These are phyloP conservation scores for Aspergillus biplanus DNA, from an alignment of 495 filamentous ascomycete species.

Conservation along the genomic window DNA sequence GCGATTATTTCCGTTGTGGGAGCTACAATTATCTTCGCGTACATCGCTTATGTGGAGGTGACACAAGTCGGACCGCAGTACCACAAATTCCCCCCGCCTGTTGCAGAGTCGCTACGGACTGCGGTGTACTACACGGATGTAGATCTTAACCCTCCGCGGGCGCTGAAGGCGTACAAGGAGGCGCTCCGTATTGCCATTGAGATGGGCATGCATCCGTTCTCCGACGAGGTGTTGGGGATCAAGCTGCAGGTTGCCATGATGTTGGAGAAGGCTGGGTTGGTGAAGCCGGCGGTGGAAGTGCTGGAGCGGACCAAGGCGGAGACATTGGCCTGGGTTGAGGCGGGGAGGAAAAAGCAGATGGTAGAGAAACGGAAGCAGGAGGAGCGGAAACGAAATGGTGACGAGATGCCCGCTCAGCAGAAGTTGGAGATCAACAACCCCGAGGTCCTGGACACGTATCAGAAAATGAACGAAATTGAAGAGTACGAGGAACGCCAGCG, in stretches of 20 bases:
- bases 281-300: slow-evolving; percentile 68
- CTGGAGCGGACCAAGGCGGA: slow-evolving; percentile 64
- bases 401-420: neutral
- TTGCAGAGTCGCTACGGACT: slow-evolving; percentile 79
- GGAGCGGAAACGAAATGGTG: neutral
- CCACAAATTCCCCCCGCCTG: slow-evolving; percentile 76
- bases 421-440: slow-evolving; percentile 30
- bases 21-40: slow-evolving; percentile 36
- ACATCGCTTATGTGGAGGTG: slow-evolving; percentile 64
- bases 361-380: slow-evolving; percentile 1
- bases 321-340: slow-evolving; percentile 55
- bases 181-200: slow-evolving; percentile 73
- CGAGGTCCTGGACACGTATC: slow-evolving; percentile 35
- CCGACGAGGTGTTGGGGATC: slow-evolving; percentile 86
- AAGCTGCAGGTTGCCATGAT: slow-evolving; percentile 79
- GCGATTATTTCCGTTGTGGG: slow-evolving; percentile 55
- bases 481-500: slow-evolving; percentile 61
- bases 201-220: slow-evolving; percentile 79
- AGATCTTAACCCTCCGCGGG: slow-evolving; percentile 67
- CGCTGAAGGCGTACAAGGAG: slow-evolving; percentile 78
- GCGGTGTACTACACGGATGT: slow-evolving; percentile 86
- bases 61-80: slow-evolving; percentile 66
- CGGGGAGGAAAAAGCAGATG: slow-evolving; percentile 23
- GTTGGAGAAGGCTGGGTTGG: slow-evolving; percentile 72
- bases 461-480: slow-evolving; percentile 34